A percentile compares a stretch with the other conserved stretches of the same genome.
Evolutionary conservation across 257 asterid species (phyloP).

Genomic region (Solanum corneliomulleri): DNA sequence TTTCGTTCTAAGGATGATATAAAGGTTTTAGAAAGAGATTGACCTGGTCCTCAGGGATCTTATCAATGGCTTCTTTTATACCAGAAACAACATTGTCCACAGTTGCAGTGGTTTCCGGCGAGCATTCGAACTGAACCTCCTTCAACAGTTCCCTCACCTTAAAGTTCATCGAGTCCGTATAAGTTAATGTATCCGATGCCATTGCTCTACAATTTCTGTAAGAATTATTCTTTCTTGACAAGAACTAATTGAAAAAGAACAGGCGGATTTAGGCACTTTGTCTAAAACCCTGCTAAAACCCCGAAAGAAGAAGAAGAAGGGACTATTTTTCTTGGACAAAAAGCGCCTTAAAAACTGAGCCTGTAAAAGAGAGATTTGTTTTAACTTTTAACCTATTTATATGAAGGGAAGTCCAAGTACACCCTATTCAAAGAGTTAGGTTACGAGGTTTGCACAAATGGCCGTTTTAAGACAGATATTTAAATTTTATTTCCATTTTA

Average conservation of each 20-base stretch:
- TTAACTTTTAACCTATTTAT: not conserved
- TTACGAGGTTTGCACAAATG: not conserved
- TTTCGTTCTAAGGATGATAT: not conserved
- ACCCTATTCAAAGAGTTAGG: not conserved
- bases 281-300: not conserved
- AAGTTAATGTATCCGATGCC: slow-evolving; percentile 21
- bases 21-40: not conserved
- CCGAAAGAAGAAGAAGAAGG: not conserved
- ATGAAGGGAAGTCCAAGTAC: too few relatives aligned
- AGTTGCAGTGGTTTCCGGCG: slow-evolving; percentile 30
- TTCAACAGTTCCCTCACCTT: slow-evolving; percentile 58
- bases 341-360: not conserved
- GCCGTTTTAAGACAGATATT: not conserved
- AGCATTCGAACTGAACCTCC: slow-evolving; percentile 66
- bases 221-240: not conserved
- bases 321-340: not conserved
- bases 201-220: not conserved
- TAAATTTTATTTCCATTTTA: not conserved
- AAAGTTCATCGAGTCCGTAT: slow-evolving; percentile 35
- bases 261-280: not conserved
- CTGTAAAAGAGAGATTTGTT: not conserved
- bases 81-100: slow-evolving; percentile 46
- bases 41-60: slow-evolving; percentile 61
- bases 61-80: slow-evolving; percentile 40
- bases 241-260: not conserved